Percentiles rank a stretch among this genome's conserved stretches.
These are phyloP conservation scores for Euclidium syriacum DNA, from an alignment of 345 rosid species.

Conservation along the genomic window DNA sequence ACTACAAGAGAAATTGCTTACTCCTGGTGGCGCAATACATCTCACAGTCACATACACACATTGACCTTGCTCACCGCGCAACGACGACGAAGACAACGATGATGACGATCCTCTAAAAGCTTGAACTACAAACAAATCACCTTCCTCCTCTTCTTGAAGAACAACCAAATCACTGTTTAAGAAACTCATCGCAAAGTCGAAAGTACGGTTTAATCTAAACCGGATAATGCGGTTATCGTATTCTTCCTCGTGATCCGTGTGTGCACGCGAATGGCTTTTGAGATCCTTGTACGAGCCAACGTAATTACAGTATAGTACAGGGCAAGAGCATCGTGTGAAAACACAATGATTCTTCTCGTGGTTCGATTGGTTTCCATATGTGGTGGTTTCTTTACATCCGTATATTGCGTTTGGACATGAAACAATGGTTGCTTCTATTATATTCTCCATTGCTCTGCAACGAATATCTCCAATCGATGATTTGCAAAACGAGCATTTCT, in stretches of 20 bases:
- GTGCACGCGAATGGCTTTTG: constrained; percentile 35
- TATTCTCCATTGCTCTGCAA: constrained; percentile 48
- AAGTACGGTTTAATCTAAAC: neutral
- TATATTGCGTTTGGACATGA: constrained; percentile 35
- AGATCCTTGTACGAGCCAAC: constrained; percentile 33
- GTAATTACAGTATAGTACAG: constrained; percentile 35
- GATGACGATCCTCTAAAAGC: neutral
- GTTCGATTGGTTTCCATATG: constrained; percentile 22
- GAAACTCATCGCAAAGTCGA: neutral
- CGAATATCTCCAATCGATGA: constrained; percentile 40
- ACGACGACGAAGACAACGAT: too few relatives aligned
- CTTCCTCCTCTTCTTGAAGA: neutral
- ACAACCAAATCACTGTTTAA: neutral
- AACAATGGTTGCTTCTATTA: constrained; percentile 35
- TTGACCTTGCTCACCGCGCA: too few relatives aligned
- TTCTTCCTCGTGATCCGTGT: constrained; percentile 7
- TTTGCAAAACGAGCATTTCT: constrained; percentile 41
- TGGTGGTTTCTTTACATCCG: constrained; percentile 33
- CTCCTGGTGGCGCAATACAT: neutral
- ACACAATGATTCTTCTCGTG: constrained; percentile 49
- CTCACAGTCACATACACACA: constrained; percentile 19
- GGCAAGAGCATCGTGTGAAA: constrained; percentile 42
- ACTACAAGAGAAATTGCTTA: neutral
- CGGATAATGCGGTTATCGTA: too few relatives aligned
- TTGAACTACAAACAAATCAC: constrained; percentile 27